Conservation (phyloP, 352 stramenopile genomes). For the Phytophthora citrophthora region DNA sequence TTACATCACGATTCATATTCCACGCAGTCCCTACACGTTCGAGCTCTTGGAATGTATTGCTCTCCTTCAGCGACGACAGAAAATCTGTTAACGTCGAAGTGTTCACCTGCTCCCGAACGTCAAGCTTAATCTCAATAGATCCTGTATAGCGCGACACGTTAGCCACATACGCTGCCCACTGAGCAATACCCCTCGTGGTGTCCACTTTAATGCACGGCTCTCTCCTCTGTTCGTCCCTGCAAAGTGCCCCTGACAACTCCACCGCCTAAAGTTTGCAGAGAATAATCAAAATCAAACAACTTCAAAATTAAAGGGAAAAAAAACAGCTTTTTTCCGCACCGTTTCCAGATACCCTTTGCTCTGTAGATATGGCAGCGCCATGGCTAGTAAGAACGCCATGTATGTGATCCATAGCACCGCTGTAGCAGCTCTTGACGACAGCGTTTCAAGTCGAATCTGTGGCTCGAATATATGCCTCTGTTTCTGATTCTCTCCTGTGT, state of each 20-base stretch:
- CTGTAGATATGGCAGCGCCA: constrained; percentile 78
- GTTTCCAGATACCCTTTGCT: constrained; percentile 76
- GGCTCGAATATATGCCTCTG: constrained; percentile 41
- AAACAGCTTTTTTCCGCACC: constrained; percentile 25
- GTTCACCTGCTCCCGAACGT: constrained; percentile 58
- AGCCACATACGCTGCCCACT: constrained; percentile 70
- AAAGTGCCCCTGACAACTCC: constrained; percentile 62
- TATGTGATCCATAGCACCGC: constrained; percentile 83
- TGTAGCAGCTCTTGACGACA: constrained; percentile 76
- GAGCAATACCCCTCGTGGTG: constrained; percentile 48
- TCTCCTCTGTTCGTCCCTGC: constrained; percentile 19
- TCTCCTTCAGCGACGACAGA: constrained; percentile 8
- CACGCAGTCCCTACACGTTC: constrained; percentile 33
- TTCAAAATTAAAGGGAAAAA: constrained; percentile 1
- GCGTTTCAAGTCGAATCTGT: constrained; percentile 80
- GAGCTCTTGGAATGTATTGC: constrained; percentile 35
- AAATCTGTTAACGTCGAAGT: constrained; percentile 24
- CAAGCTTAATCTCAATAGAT: constrained; percentile 64
- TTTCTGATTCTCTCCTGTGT: constrained; percentile 33
- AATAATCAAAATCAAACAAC: constrained; percentile 14
- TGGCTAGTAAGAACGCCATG: constrained; percentile 71
- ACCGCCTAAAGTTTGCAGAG: constrained; percentile 46
- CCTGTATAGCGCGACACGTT: constrained; percentile 78
- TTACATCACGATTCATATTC: constrained; percentile 28
- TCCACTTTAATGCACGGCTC: constrained; percentile 80